Evolutionary conservation across 805 yeast species (phyloP), one percentile per base, ranked within the genome.

Genomic region (Candida piceae): DNA sequence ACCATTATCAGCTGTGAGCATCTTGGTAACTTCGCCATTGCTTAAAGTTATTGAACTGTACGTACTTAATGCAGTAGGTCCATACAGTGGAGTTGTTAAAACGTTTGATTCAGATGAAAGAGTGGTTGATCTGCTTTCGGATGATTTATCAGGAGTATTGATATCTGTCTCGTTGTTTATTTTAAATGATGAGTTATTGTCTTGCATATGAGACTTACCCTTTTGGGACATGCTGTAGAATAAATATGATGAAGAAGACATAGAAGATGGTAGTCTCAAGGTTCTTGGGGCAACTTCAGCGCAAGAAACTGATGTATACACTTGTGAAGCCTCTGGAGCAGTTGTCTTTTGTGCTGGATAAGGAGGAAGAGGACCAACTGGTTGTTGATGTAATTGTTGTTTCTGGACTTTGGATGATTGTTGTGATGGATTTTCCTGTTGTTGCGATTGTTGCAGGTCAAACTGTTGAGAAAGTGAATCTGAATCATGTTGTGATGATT

Each of bases 251-350:
- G 30, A 27, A 6, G 39, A 8, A 9, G 19, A 7, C 19, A 44
- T 29, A n/a, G 49, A 28, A 16, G 38, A 38, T 17, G 42, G 38
- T 12, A 31, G 11, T 19, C 48, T 39, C 29, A 49, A 39, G 5
- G 47, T 36, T 24, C 50, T 39, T 28, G 59, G 57, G 1, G 53
- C 52, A 21, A 52, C 40, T 20, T 54, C 54, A 2, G 50, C 41
- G 36, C 57, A 54, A 9, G 50, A 46, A 7, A 42, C 39, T 5
- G 42, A 36, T 7, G 38, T 24, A n/a, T 36, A 35, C n/a, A 29
- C 32, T 17, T 18, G 16, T 24, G n/a, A n/a, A n/a, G n/a, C n/a
- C n/a, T n/a, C n/a, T n/a, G n/a, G n/a, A n/a, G 22, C 22, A 20
- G 22, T 20, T 20, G 22, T 6, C 9, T 20, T 7, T 6, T 20